Conservation (phyloP, 2,329 filamentous ascomycete genomes). For the Apiospora hydei region DNA sequence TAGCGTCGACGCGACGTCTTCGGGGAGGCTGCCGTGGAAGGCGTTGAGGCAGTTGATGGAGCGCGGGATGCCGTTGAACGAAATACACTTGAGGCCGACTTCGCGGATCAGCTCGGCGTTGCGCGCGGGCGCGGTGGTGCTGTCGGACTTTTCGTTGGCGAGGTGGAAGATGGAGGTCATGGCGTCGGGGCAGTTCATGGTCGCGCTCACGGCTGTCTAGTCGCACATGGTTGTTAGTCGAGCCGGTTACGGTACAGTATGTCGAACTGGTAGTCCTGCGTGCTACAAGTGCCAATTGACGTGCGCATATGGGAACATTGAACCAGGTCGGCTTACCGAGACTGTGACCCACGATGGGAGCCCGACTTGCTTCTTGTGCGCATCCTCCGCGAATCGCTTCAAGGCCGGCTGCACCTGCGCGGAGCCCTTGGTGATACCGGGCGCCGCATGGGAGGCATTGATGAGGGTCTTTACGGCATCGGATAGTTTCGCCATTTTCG, state of each 20-base stretch:
- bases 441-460: constrained; percentile 71
- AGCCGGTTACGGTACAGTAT: background rate
- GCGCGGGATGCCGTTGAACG: constrained; percentile 82
- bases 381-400: constrained; percentile 68
- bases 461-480: constrained; percentile 75
- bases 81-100: constrained; percentile 78
- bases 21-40: constrained; percentile 70
- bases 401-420: constrained; percentile 70
- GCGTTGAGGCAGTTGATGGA: constrained; percentile 83
- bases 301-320: background rate
- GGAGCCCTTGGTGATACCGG: constrained; percentile 70
- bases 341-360: constrained; percentile 44
- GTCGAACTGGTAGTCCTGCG: background rate
- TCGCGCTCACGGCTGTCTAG: constrained; percentile 82
- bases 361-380: constrained; percentile 57
- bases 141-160: constrained; percentile 43
- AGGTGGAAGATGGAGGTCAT: constrained; percentile 68
- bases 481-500: constrained; percentile 75
- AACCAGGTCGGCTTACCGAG: constrained; percentile 37
- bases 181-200: constrained; percentile 83
- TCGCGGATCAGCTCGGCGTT: constrained; percentile 78
- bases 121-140: constrained; percentile 45
- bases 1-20: constrained; percentile 60
- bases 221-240: background rate
- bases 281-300: background rate